Evolutionary conservation across 768 basidiomycete genomes (phyloP), one percentile per base, ranked within the genome.

Genomic region (Tricholoma bakamatsutake): DNA sequence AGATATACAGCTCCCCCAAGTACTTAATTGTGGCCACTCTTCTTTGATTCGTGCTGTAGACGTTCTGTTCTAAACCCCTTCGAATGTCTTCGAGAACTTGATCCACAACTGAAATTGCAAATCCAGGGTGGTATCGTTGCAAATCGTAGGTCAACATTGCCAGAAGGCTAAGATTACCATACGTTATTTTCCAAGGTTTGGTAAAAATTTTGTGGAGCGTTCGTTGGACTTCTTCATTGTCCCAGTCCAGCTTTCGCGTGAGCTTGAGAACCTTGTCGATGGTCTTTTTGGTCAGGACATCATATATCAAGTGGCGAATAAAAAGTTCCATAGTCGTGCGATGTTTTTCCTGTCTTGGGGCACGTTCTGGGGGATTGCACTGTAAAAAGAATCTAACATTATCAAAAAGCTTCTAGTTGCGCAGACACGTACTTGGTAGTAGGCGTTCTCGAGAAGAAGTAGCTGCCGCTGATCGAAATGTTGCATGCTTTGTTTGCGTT

Each of bases 141-240:
- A 99, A 76, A 66, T 98, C 97, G 65, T 95, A 95, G 2, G 95
- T 88, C 56, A 98, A 76, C 83, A 97, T 96, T 10, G 97, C 95
- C 50, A 98, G 76, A 28, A 97, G 78, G 54, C 86, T 81, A 62
- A 99, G 83, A 64, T 91, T 96, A 57, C 86, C 80, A 66, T 88
- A 98, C 65, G 93, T 96, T 72, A 98, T 82, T 68, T 98, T 98
- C 94, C 96, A 97, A 2, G 96, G 90, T 64, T 97, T 96, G n/a
- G 90, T 91, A 73, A 99, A 99, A 39, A 91, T 83, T 66, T 91
- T 90, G 73, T 88, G 85, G 6, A 98, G 76, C 21, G 80, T 81
- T 27, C 78, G 78, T 37, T 80, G 79, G 30, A 88, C 75, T 21
- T 71, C 58, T 6, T 73, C 68, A 66, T 92, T 85, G n/a, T 96